Conservation (phyloP, 176 grass and related monocot genomes). For the Carex littledalei region DNA sequence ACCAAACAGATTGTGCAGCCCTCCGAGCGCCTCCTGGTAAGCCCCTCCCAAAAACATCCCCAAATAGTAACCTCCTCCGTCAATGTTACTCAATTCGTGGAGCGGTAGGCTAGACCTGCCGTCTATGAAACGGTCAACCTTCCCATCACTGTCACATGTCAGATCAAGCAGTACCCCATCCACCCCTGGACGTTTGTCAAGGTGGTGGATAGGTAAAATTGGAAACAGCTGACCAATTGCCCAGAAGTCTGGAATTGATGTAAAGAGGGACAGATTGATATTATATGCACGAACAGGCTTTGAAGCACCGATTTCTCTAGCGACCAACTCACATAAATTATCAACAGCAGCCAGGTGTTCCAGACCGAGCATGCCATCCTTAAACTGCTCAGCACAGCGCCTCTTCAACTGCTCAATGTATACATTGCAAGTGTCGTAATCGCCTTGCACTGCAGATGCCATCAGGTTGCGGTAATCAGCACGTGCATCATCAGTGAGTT, state of each 20-base stretch:
- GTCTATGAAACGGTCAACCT: conserved; percentile 67
- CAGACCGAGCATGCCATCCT: conserved; percentile 62
- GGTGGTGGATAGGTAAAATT: conserved; percentile 78
- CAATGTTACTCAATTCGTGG: conserved; percentile 49
- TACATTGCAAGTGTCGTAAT: conserved; percentile 60
- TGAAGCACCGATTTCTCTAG: conserved; percentile 47
- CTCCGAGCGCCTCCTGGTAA: conserved; percentile 94
- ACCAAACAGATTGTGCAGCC: conserved; percentile 87
- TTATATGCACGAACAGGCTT: conserved; percentile 62
- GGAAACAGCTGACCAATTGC: conserved; percentile 91
- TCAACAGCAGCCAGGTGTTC: conserved; percentile 85
- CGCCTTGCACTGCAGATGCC: conserved; percentile 48
- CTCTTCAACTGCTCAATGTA: conserved; percentile 85
- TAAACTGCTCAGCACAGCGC: conserved; percentile 69
- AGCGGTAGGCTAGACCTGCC: conserved; percentile 64
- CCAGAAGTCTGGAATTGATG: conserved; percentile 90
- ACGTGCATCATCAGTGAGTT: conserved; percentile 66
- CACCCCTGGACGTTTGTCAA: conserved; percentile 47
- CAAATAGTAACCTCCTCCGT: conserved; percentile 61
- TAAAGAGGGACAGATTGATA: conserved; percentile 85
- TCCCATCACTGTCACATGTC: conserved; percentile 96
- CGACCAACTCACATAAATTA: conserved; percentile 67
- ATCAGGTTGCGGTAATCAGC: conserved; percentile 79
- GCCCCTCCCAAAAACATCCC: conserved; percentile 98
- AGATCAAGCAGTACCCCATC: conserved; percentile 69